Percentiles rank a stretch among this genome's conserved stretches.
Conservation (phyloP, 2,329 filamentous ascomycete genomes). For the Aspergillus sp. region DNA sequence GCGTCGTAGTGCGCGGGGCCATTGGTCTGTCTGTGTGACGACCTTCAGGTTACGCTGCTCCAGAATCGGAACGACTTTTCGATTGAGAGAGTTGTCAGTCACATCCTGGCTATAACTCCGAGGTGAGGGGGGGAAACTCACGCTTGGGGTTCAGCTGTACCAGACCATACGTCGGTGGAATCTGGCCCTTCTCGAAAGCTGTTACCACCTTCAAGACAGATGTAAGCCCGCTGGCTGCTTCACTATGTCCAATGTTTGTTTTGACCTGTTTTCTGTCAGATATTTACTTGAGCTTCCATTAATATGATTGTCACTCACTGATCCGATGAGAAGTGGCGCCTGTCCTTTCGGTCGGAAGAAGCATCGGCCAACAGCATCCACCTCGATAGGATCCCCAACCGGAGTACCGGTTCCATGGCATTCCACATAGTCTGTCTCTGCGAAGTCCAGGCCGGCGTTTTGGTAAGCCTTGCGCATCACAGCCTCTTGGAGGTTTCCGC, state of each 20-base stretch:
- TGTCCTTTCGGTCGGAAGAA: constrained; percentile 1
- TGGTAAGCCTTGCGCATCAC: constrained; percentile 34
- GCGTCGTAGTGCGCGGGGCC: too few relatives aligned
- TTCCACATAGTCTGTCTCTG: constrained; percentile 31
- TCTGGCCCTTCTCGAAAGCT: constrained; percentile 14
- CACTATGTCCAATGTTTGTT: constrained; percentile 23
- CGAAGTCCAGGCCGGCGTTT: constrained; percentile 28
- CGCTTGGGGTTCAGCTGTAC: constrained; percentile 16
- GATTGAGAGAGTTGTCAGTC: too few relatives aligned
- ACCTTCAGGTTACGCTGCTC: too few relatives aligned
- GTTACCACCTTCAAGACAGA: constrained; percentile 19
- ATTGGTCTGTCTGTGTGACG: too few relatives aligned
- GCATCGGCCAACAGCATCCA: constrained; percentile 11
- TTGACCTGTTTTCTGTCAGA: constrained; percentile 9
- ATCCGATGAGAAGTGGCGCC: neutral
- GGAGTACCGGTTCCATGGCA: constrained; percentile 39
- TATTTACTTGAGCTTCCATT: constrained; percentile 2
- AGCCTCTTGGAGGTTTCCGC: constrained; percentile 28
- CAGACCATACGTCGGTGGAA: constrained; percentile 20
- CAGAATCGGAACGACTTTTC: too few relatives aligned
- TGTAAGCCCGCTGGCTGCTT: constrained; percentile 16
- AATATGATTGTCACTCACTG: constrained; percentile 5
- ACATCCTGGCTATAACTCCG: too few relatives aligned
- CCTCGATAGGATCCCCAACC: constrained; percentile 28
- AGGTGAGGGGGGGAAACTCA: neutral